Base-by-base conservation (phyloP, 2,329 filamentous ascomycete genomes). In the Cordyceps militaris region DNA sequence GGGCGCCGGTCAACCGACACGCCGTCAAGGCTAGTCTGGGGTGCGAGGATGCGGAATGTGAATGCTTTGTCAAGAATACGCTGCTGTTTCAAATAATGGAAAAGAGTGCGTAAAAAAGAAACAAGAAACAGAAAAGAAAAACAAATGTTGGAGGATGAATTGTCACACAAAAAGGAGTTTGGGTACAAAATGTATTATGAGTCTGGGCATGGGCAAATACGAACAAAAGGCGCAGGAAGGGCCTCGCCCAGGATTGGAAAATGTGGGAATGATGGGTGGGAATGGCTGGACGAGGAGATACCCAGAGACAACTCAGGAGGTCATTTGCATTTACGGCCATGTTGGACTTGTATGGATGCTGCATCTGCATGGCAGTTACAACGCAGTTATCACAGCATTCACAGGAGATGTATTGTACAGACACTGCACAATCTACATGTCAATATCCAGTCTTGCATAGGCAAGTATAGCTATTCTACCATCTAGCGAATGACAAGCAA, bases 1-100 rank as follows among this genome's bases (percentile, higher is more conserved):
- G 69, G 13, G 59, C 10, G 66, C 72, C 50, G 52, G 66, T 8
- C 61, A 56, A 46, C 36, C 26, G 30, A 21, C 24, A 61, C 2
- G 46, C 61, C 5, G 66, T 69, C 11, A 66, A 66, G 21, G 63
- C 61, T 3, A 59, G 63, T 9, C 61, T 75, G 3, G 73, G 71
- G 0, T 73, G 70, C 36, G 52, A 63, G 9, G 57, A 59, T 26
- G 40, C 47, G 4, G 50, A 59, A 32, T 59, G 56, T 34, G 59
- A 61, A n/a, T 61, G 59, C 21, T 49, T 61, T 21, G 59, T 61
- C 56, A 61, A 61, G 42, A 61, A 61, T 38, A 61, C 59, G 10
- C 21, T 59, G 13, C 47, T 61, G 6, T 61, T 59, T 43, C 58
- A 60, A 52, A 50, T 60, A 46, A 56, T 60, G 53, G 58, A 60